A percentile compares a stretch with the other conserved stretches of the same genome.
These are phyloP conservation scores for Globisporangium cylindrosporum DNA, from an alignment of 352 stramenopile species.

Conservation along the genomic window DNA sequence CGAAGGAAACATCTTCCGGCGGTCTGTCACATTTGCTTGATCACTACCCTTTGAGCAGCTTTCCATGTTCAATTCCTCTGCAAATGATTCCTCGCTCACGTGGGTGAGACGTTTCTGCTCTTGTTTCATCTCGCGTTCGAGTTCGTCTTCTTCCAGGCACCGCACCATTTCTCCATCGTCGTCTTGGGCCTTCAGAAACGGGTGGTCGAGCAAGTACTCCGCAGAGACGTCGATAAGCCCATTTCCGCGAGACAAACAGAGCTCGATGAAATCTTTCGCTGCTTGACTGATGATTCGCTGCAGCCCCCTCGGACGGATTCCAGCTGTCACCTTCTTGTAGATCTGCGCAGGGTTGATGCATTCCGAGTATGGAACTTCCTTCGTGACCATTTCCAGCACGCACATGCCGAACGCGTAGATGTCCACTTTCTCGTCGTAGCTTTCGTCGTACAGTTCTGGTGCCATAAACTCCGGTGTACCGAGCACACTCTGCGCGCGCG, in stretches of 20 bases:
- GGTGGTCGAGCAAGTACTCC: conserved; percentile 68
- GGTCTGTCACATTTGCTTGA: conserved; percentile 26
- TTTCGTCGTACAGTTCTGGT: conserved; percentile 98
- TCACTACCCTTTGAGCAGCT: conserved; percentile 52
- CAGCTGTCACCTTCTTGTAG: conserved; percentile 90
- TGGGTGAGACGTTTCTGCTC: conserved; percentile 47
- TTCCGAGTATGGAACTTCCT: conserved; percentile 98
- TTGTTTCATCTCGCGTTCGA: conserved; percentile 48
- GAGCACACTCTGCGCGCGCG: conserved; percentile 90
- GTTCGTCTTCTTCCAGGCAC: conserved; percentile 65
- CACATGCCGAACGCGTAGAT: conserved; percentile 99
- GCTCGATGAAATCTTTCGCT: conserved; percentile 79
- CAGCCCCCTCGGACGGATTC: conserved; percentile 69
- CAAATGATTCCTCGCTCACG: conserved; percentile 63
- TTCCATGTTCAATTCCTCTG: conserved; percentile 74
- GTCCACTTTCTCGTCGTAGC: conserved; percentile 96
- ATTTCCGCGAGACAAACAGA: conserved; percentile 79
- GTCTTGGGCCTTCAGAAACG: conserved; percentile 76
- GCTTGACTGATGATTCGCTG: conserved; percentile 73
- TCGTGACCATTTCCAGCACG: conserved; percentile 99
- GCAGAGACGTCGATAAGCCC: conserved; percentile 79
- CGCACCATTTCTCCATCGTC: conserved; percentile 80
- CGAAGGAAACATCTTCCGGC: conserved; percentile 51
- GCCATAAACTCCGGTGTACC: conserved; percentile 99
- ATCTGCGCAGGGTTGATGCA: conserved; percentile 91